These are phyloP conservation scores for Chalciporus sp. DNA, from an alignment of 1,284 basidiomycete species.

Conservation along the genomic window DNA sequence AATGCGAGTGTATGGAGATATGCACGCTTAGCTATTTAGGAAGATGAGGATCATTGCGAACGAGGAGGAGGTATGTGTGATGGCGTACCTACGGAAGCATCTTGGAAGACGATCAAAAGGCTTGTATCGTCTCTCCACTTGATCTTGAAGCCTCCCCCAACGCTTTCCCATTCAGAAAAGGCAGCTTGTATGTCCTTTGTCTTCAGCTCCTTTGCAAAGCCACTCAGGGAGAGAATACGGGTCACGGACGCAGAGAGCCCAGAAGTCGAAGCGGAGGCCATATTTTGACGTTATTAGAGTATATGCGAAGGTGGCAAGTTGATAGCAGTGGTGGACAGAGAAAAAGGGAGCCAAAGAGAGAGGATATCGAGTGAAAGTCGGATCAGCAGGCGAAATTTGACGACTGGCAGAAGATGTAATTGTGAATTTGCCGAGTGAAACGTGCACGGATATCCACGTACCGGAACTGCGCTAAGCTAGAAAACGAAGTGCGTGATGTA, in stretches of 20 bases:
- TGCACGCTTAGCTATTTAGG: conserved; percentile 80
- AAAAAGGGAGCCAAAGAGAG: conserved; percentile 5
- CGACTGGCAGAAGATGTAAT: conserved; percentile 18
- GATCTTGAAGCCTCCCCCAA: conserved; percentile 94
- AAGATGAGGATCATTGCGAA: conserved; percentile 1
- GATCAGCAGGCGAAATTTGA: conserved; percentile 10
- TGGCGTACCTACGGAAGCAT: conserved; percentile 77
- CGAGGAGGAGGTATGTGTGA: conserved; percentile 5
- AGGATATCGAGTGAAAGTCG: conserved; percentile 18
- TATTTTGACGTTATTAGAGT: conserved; percentile 27
- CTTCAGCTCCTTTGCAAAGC: conserved; percentile 94
- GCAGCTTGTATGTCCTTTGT: conserved; percentile 94
- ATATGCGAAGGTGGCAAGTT: conserved; percentile 6
- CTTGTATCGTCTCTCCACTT: conserved; percentile 99
- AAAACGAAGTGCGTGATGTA: conserved; percentile 15
- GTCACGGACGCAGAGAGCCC: conserved; percentile 93
- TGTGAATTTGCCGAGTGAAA: conserved; percentile 31
- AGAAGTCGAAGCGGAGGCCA: conserved; percentile 61
- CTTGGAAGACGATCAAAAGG: conserved; percentile 92
- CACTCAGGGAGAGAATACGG: conserved; percentile 88
- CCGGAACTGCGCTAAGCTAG: conserved; percentile 3
- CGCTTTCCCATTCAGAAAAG: conserved; percentile 88
- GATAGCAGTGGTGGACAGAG: not conserved
- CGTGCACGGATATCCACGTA: conserved; percentile 23
- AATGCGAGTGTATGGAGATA: conserved; percentile 87